phyloP scores from a whole-genome alignment of 352 stramenopile species.

The Pythium rishiriense region DNA sequence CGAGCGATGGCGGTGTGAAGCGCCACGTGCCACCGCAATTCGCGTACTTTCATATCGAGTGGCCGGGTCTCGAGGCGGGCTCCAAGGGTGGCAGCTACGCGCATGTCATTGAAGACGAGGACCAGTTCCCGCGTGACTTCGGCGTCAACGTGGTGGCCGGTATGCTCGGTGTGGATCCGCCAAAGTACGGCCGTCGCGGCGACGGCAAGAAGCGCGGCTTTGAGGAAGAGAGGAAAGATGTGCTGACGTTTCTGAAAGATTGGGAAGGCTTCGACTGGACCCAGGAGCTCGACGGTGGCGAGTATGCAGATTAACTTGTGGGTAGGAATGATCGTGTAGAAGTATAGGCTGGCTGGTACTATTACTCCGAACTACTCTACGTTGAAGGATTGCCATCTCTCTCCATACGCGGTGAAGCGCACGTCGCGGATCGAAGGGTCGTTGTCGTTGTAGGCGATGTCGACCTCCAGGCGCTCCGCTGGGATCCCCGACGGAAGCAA shows the following conservation, averaged over 20 bases:
- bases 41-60: slow-evolving; percentile 86
- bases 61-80: slow-evolving; percentile 23
- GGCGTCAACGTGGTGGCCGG: slow-evolving; percentile 75
- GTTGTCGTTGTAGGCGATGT: slow-evolving; percentile 55
- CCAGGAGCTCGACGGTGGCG: slow-evolving; percentile 61
- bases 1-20: slow-evolving; percentile 55
- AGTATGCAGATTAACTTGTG: slow-evolving; percentile 31
- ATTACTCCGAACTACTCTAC: background rate
- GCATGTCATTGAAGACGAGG: slow-evolving; percentile 82
- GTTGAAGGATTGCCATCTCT: slow-evolving; percentile 40
- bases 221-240: slow-evolving; percentile 61
- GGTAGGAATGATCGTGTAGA: background rate
- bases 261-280: slow-evolving; percentile 82
- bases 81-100: slow-evolving; percentile 60
- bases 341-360: background rate
- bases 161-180: slow-evolving; percentile 70
- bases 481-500: slow-evolving; percentile 43
- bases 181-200: slow-evolving; percentile 56
- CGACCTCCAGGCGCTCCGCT: slow-evolving; percentile 50
- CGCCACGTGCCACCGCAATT: slow-evolving; percentile 74
- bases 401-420: slow-evolving; percentile 38
- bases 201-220: slow-evolving; percentile 42
- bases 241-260: slow-evolving; percentile 59
- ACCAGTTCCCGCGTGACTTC: slow-evolving; percentile 76
- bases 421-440: slow-evolving; percentile 38